Conservation (phyloP, 805 yeast species). For the Yarrowia deformans region DNA sequence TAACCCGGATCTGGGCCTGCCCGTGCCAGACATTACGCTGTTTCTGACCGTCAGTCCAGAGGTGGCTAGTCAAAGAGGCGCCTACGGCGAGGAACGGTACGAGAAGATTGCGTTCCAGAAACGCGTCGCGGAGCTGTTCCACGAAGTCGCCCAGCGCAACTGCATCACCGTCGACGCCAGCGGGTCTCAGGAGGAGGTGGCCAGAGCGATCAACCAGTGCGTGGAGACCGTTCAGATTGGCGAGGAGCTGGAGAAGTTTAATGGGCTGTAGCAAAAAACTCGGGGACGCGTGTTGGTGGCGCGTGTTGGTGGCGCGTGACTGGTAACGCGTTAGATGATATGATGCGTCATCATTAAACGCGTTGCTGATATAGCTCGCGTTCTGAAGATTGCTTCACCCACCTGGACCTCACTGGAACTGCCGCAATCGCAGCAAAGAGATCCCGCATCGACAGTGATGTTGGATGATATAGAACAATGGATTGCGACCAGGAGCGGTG, state of each 20-base stretch:
- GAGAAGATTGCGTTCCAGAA: constrained; percentile 77
- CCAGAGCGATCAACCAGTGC: constrained; percentile 49
- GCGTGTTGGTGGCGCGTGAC: neutral
- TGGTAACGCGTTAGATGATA: too few species aligned
- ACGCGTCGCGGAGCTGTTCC: constrained; percentile 69
- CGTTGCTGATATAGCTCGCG: too few species aligned
- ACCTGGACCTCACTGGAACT: too few species aligned
- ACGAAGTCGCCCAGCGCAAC: constrained; percentile 47
- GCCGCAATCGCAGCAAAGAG: too few species aligned
- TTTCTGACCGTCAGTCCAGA: constrained; percentile 69
- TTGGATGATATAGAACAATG: too few species aligned
- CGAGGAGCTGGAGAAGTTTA: neutral
- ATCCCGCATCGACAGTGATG: too few species aligned
- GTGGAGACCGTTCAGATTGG: constrained; percentile 13
- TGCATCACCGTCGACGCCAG: constrained; percentile 68
- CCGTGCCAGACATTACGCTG: constrained; percentile 82
- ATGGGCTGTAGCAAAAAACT: constrained; percentile 12
- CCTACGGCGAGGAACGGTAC: constrained; percentile 95
- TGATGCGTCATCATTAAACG: too few species aligned
- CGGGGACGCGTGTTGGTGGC: neutral
- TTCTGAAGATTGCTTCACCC: too few species aligned
- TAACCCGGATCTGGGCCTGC: constrained; percentile 81
- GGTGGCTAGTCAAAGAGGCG: constrained; percentile 62
- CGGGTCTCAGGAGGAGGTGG: constrained; percentile 64
- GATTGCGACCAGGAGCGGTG: too few species aligned